Percentiles rank a stretch among this genome's conserved stretches.
phyloP scores from a whole-genome alignment of 176 grass and related monocot genomes.

The Melocanna baccifera region DNA sequence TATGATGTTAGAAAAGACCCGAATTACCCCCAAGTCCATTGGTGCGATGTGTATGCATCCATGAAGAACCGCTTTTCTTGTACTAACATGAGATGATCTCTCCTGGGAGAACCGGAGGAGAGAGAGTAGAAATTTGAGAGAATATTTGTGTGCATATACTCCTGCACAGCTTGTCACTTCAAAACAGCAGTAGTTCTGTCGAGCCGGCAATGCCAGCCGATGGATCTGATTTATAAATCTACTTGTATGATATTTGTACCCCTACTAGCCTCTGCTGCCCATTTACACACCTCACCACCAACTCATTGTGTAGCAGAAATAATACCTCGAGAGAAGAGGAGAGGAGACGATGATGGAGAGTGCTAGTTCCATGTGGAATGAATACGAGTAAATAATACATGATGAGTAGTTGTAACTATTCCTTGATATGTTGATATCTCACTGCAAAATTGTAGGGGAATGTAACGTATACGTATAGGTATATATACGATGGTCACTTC shows the following conservation, averaged over 20 bases:
- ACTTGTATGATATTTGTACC: constrained; percentile 42
- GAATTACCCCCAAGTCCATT: too few species aligned
- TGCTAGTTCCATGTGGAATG: neutral
- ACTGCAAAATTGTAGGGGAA: constrained; percentile 1
- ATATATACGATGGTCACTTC: constrained; percentile 29
- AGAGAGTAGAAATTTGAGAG: neutral
- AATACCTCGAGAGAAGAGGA: neutral
- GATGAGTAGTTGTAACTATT: constrained; percentile 1
- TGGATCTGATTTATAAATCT: constrained; percentile 50
- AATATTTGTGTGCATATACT: too few species aligned
- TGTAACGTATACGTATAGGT: neutral
- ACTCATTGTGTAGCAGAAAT: constrained; percentile 24
- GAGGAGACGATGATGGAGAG: neutral
- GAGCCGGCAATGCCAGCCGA: constrained; percentile 46
- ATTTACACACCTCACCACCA: constrained; percentile 19
- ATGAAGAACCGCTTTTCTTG: constrained; percentile 27
- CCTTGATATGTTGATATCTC: constrained; percentile 40
- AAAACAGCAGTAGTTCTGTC: constrained; percentile 53
- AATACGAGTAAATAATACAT: neutral
- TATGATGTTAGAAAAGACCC: too few species aligned
- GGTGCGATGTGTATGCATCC: neutral
- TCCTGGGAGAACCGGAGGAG: neutral
- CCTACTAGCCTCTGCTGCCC: neutral
- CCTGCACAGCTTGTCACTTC: constrained; percentile 93
- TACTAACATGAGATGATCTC: constrained; percentile 34